Evolutionary conservation across 805 yeast species (phyloP), one percentile per base, ranked within the genome.

Genomic region (Suhomyces kilbournensis): DNA sequence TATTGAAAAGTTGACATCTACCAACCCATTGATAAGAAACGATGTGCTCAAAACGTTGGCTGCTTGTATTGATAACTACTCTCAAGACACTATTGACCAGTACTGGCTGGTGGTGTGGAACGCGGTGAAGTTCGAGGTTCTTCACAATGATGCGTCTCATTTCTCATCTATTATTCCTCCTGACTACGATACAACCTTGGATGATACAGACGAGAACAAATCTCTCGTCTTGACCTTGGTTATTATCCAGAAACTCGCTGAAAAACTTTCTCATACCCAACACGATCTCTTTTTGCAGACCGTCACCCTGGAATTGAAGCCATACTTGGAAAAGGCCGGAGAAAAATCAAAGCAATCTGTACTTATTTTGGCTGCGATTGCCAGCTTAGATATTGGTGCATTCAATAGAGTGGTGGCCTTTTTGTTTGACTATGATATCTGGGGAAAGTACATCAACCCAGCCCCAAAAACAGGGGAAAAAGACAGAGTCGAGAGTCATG

Each of bases 41-140:
- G 98, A 94, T 63, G 85, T 90, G 0, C 70, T 93, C 35, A 66
- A 72, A 35, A 84, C 96, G 0, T 66, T 94, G 22, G 65, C 75
- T 6, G 69, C 70, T 1, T 85, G 94, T 56, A 69, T 89, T 7
- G 67, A 73, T 12, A 69, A 67, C 5, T 89, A 86, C 62, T 74
- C 80, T 0, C 60, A 68, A 0, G 76, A 74, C 5, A 74, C 82
- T 0, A 66, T 88, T 8, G 70, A 77, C 28, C 77, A 76, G 9
- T 78, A 82, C 63, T 92, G 96, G 92, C 64, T 79, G 7, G 79
- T 85, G 1, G 63, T 93, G 4, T 94, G 97, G 96, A 87, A 88
- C 59, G 89, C 96, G 0, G 71, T 93, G 49, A 93, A 93, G 65
- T 91, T 82, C 65, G 97, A 93, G 67, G 78, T 93, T n/a, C 72